A percentile compares a stretch with the other conserved stretches of the same genome.
phyloP scores from a whole-genome alignment of 2,329 filamentous ascomycete genomes.

The Coniochaeta hoffmannii region DNA sequence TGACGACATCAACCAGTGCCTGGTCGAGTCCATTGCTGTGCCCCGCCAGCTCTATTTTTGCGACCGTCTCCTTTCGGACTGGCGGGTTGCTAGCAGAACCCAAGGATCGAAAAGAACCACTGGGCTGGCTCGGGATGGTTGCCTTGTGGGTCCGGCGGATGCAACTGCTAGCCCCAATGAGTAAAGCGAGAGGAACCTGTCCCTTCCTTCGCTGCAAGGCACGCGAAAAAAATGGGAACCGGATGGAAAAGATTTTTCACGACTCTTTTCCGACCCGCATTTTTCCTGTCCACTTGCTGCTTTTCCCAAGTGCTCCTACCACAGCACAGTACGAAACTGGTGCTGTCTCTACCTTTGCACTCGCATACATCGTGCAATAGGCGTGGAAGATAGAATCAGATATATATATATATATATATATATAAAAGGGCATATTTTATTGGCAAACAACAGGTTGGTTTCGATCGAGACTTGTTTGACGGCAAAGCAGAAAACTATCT shows the following conservation, averaged over 20 bases:
- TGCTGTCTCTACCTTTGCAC: too few species aligned
- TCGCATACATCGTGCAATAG: too few species aligned
- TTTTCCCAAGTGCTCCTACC: not conserved
- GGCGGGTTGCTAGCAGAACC: not conserved
- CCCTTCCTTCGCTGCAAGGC: slow-evolving; percentile 1
- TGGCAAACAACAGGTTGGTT: too few species aligned
- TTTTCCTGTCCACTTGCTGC: not conserved
- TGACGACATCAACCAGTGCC: not conserved
- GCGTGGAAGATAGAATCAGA: too few species aligned
- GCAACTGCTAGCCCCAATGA: not conserved
- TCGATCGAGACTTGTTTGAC: too few species aligned
- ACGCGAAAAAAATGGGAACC: not conserved
- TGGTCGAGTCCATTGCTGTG: too few species aligned
- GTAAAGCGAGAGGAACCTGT: not conserved
- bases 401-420: too few species aligned
- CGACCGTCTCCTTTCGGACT: not conserved
- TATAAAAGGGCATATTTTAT: too few species aligned
- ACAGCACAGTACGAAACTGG: not conserved
- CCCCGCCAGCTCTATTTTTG: not conserved
- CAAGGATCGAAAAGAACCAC: not conserved
- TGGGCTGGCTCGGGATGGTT: slow-evolving; percentile 2
- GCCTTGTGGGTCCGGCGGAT: not conserved
- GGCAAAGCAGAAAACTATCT: too few species aligned
- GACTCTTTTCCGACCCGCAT: not conserved
- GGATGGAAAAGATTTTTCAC: not conserved